Percentiles rank a stretch among this genome's conserved stretches.
Conservation (phyloP, 305 asterid genomes). For the Withania somnifera region DNA sequence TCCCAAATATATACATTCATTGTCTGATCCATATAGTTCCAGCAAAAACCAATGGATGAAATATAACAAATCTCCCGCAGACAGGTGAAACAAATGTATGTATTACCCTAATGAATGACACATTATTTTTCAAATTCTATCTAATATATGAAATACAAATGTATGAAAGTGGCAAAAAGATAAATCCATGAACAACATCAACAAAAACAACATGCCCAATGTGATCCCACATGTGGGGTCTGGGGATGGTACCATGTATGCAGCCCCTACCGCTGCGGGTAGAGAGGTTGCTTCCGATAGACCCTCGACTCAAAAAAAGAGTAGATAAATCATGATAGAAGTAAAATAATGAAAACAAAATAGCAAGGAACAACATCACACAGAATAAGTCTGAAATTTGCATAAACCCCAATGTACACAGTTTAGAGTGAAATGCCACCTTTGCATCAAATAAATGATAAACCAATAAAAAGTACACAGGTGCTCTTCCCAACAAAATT, state of each 20-base stretch:
- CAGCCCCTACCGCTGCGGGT: too few relatives aligned
- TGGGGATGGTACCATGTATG: too few relatives aligned
- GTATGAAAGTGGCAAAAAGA: background rate
- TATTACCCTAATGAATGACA: slow-evolving; percentile 10
- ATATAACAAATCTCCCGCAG: background rate
- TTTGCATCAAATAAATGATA: background rate
- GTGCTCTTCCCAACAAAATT: background rate
- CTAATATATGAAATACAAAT: background rate
- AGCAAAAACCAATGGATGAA: slow-evolving; percentile 13
- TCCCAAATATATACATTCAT: slow-evolving; percentile 85
- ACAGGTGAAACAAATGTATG: background rate
- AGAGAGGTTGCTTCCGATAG: too few relatives aligned
- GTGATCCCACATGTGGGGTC: too few relatives aligned
- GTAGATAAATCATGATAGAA: too few relatives aligned
- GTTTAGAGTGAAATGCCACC: background rate
- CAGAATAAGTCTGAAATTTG: background rate
- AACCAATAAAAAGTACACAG: background rate
- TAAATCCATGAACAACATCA: background rate
- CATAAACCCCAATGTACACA: background rate
- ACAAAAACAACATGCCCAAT: too few relatives aligned
- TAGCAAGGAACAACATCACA: too few relatives aligned
- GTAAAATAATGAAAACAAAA: too few relatives aligned
- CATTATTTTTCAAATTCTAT: slow-evolving; percentile 1
- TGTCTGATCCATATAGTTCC: slow-evolving; percentile 41
- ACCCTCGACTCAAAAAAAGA: too few relatives aligned